Evolutionary conservation across 2,329 filamentous ascomycete genomes (phyloP).

Genomic region (Hymenoscyphus fraxineus): DNA sequence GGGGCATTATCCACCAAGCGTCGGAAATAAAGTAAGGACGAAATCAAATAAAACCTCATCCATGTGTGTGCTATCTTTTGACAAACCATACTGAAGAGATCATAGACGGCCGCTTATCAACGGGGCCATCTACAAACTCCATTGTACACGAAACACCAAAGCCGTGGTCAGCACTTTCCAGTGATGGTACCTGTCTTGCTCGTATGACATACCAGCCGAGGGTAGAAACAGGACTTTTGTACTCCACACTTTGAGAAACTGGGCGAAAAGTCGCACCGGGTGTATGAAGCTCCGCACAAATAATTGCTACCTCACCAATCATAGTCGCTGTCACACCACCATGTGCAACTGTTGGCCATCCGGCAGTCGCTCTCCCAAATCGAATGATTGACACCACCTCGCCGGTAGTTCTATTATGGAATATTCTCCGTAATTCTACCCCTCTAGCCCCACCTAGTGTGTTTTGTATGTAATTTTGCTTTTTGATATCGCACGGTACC

Average conservation of each 20-base stretch:
- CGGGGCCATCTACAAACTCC: constrained; percentile 50
- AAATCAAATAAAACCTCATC: constrained; percentile 12
- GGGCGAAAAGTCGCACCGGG: constrained; percentile 50
- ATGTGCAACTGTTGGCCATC: constrained; percentile 71
- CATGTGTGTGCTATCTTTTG: constrained; percentile 18
- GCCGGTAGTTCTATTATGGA: constrained; percentile 56
- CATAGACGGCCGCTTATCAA: constrained; percentile 55
- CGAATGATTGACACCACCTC: constrained; percentile 62
- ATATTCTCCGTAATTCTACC: constrained; percentile 56
- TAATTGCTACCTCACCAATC: constrained; percentile 64
- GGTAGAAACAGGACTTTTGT: constrained; percentile 56
- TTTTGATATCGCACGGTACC: constrained; percentile 37
- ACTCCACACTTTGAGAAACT: constrained; percentile 56
- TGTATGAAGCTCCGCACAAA: constrained; percentile 52
- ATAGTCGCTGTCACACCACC: constrained; percentile 67
- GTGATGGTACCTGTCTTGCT: constrained; percentile 41
- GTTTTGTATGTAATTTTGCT: constrained; percentile 39
- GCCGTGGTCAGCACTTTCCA: constrained; percentile 42
- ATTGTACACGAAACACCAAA: constrained; percentile 51
- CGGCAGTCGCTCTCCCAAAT: constrained; percentile 60
- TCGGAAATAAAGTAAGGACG: not conserved
- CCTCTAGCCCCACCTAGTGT: constrained; percentile 42
- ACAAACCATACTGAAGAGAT: constrained; percentile 57
- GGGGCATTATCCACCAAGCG: not conserved
- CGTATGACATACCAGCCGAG: constrained; percentile 62